Evolutionary conservation across 768 basidiomycete genomes (phyloP).

Genomic region (Fibroporia radiculosa): DNA sequence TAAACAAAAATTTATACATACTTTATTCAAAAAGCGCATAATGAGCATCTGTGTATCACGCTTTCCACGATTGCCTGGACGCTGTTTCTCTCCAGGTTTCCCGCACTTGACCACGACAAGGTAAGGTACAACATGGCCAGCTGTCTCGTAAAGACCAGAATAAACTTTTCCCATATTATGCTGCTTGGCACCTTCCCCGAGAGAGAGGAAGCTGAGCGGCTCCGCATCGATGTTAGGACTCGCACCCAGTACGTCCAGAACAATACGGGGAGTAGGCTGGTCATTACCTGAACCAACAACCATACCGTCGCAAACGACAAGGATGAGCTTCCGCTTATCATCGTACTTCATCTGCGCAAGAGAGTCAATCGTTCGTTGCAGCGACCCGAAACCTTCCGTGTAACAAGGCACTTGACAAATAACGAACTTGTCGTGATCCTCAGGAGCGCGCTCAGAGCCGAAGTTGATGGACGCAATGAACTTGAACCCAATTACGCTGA

Average conservation of each 20-base stretch:
- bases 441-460: conserved; percentile 69
- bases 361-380: conserved; percentile 87
- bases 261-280: conserved; percentile 91
- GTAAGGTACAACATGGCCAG: conserved; percentile 95
- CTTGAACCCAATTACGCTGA: conserved; percentile 92
- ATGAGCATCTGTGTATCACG: conserved; percentile 95
- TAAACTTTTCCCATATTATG: conserved; percentile 99
- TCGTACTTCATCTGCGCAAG: conserved; percentile 93
- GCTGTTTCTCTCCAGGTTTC: conserved; percentile 86
- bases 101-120: conserved; percentile 89
- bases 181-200: conserved; percentile 93
- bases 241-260: conserved; percentile 91
- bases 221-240: conserved; percentile 93
- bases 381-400: conserved; percentile 86
- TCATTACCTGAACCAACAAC: conserved; percentile 97
- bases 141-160: conserved; percentile 89
- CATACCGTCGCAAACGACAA: conserved; percentile 96
- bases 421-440: conserved; percentile 95
- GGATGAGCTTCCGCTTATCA: conserved; percentile 92
- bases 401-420: conserved; percentile 99
- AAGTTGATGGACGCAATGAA: conserved; percentile 90
- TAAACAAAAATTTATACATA: conserved; percentile 20
- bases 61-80: conserved; percentile 97
- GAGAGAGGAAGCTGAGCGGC: conserved; percentile 86
- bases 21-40: conserved; percentile 98